Evolutionary conservation across 2,329 filamentous ascomycete genomes (phyloP).

Genomic region (Achaetomium macrosporum): DNA sequence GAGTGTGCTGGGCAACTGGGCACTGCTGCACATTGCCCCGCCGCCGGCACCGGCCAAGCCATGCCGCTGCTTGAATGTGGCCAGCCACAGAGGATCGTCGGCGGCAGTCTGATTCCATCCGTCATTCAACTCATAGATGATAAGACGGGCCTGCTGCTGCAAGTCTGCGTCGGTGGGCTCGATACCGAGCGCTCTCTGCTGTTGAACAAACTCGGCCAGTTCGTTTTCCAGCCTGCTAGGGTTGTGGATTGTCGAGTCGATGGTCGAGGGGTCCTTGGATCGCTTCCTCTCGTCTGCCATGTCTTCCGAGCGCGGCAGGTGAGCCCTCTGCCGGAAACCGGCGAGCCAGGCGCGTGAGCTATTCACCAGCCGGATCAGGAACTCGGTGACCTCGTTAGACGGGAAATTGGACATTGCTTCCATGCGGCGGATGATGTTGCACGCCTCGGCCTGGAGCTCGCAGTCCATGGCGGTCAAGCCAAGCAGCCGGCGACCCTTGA

Average conservation of each 20-base stretch:
- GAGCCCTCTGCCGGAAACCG: conserved; percentile 50
- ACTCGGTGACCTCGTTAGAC: conserved; percentile 47
- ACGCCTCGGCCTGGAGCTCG: conserved; percentile 55
- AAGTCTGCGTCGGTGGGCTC: conserved; percentile 50
- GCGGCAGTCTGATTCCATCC: conserved; percentile 59
- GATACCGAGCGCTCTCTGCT: conserved; percentile 39
- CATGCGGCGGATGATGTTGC: conserved; percentile 50
- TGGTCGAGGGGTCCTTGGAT: conserved; percentile 48
- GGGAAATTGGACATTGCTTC: conserved; percentile 47
- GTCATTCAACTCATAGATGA: conserved; percentile 58
- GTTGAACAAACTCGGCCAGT: conserved; percentile 46
- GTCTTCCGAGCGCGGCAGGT: conserved; percentile 52
- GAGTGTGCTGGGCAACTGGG: conserved; percentile 11
- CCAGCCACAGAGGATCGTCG: conserved; percentile 50
- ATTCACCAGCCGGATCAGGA: conserved; percentile 49
- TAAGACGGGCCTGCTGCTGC: conserved; percentile 52
- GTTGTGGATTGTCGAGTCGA: conserved; percentile 56
- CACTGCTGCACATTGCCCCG: conserved; percentile 13
- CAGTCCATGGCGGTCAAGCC: conserved; percentile 55
- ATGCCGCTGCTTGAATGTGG: conserved; percentile 47
- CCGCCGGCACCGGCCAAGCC: conserved; percentile 21
- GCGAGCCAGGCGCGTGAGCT: conserved; percentile 49
- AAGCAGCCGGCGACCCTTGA: conserved; percentile 44
- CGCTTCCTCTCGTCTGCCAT: conserved; percentile 43
- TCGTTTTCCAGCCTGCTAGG: conserved; percentile 52